phyloP scores from a whole-genome alignment of 2,329 filamentous ascomycete genomes.

The Thelonectria blattea region DNA sequence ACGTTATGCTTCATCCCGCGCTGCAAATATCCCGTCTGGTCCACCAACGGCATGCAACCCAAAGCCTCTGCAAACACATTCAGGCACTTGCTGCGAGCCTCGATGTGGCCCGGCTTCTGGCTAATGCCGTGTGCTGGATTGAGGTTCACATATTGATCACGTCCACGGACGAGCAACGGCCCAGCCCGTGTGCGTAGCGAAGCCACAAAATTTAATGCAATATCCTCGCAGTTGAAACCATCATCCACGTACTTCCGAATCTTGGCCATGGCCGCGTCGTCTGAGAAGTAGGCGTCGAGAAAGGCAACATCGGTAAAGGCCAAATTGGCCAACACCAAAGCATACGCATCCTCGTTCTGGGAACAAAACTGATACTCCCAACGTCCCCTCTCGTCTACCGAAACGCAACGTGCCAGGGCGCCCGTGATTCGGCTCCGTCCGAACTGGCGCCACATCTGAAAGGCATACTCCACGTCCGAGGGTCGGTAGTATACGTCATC shows the following conservation, averaged over 20 bases:
- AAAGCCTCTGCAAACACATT: constrained; percentile 44
- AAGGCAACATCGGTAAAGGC: constrained; percentile 47
- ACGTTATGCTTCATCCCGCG: constrained; percentile 33
- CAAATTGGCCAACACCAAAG: constrained; percentile 47
- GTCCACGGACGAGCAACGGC: constrained; percentile 44
- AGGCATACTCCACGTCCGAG: constrained; percentile 47
- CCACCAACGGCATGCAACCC: constrained; percentile 44
- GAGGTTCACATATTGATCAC: constrained; percentile 42
- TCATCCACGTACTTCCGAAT: constrained; percentile 47
- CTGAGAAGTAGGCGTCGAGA: constrained; percentile 47
- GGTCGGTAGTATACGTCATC: constrained; percentile 50
- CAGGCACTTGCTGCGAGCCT: constrained; percentile 43
- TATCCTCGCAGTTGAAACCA: constrained; percentile 49
- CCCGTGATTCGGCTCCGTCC: constrained; percentile 44
- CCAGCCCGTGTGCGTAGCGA: constrained; percentile 44
- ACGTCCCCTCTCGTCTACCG: constrained; percentile 32
- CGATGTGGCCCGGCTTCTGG: constrained; percentile 41
- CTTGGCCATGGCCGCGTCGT: constrained; percentile 37
- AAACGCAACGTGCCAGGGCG: constrained; percentile 45
- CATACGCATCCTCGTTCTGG: constrained; percentile 40
- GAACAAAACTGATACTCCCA: constrained; percentile 45
- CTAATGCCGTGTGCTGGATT: constrained; percentile 43
- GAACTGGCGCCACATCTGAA: constrained; percentile 49
- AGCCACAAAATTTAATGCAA: constrained; percentile 47
- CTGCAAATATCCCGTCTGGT: constrained; percentile 42